phyloP scores from a whole-genome alignment of 192 early-diverging fungal genomes.

The Umbelopsis isabellina region DNA sequence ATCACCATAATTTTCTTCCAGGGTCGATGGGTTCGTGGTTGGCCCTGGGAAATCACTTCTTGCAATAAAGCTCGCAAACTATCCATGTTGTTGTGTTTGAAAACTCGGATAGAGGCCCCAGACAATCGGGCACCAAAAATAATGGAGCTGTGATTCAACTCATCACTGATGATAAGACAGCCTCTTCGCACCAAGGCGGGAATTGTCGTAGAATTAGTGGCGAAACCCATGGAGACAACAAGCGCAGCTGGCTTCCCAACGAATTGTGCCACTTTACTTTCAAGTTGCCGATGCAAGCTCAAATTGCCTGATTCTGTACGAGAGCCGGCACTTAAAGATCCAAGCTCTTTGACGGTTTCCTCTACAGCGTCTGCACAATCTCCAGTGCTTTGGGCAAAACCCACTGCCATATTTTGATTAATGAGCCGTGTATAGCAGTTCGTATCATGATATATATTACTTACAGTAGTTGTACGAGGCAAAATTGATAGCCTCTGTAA shows the following conservation, averaged over 20 bases:
- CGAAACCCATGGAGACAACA: slow-evolving; percentile 94
- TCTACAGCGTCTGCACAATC: slow-evolving; percentile 96
- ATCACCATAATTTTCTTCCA: slow-evolving; percentile 99
- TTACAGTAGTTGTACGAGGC: slow-evolving; percentile 92
- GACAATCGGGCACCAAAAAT: slow-evolving; percentile 93
- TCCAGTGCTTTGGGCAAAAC: slow-evolving; percentile 91
- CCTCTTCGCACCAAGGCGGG: slow-evolving; percentile 86
- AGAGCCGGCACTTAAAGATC: slow-evolving; percentile 67
- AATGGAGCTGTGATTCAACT: slow-evolving; percentile 94
- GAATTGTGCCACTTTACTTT: slow-evolving; percentile 87
- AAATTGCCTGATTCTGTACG: slow-evolving; percentile 75
- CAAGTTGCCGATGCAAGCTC: slow-evolving; percentile 75
- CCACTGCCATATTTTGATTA: slow-evolving; percentile 46
- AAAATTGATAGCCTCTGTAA: slow-evolving; percentile 85
- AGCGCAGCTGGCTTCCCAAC: slow-evolving; percentile 87
- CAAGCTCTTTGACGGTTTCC: slow-evolving; percentile 68
- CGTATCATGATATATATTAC: not conserved
- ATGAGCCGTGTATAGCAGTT: not conserved
- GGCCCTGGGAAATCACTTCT: slow-evolving; percentile 90
- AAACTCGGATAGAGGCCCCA: slow-evolving; percentile 88
- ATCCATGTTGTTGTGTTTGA: slow-evolving; percentile 89
- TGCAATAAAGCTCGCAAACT: slow-evolving; percentile 83
- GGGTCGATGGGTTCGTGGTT: slow-evolving; percentile 95
- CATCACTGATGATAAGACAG: slow-evolving; percentile 92
- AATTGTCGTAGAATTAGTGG: slow-evolving; percentile 94